Conservation (phyloP, 176 grass and related monocot species). For the Melocanna baccifera region DNA sequence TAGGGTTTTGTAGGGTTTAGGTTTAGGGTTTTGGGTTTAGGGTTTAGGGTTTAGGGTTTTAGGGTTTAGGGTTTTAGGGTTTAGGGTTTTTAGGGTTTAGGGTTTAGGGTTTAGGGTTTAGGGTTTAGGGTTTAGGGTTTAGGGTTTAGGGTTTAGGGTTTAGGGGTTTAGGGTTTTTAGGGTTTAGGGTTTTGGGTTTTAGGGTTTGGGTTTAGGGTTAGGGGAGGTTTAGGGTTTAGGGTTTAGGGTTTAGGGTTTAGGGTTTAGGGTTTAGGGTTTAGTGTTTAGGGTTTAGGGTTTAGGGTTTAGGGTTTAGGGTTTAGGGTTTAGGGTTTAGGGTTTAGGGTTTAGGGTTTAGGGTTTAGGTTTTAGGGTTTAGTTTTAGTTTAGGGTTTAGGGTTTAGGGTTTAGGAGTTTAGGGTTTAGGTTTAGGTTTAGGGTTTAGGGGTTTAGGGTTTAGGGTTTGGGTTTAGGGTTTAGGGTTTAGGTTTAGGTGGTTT, state of each 20-base stretch:
- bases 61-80: constrained; percentile 1
- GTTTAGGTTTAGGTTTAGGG: constrained; percentile 16
- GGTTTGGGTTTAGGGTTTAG: neutral
- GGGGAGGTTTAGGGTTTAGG: neutral
- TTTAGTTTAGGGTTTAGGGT: constrained; percentile 13
- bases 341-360: neutral
- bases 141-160: constrained; percentile 24
- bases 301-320: neutral
- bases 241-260: neutral
- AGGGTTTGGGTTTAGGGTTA: neutral
- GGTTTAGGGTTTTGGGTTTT: neutral
- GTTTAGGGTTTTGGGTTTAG: constrained; percentile 21
- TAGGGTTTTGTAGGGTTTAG: constrained; percentile 16
- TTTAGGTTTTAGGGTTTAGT: constrained; percentile 31
- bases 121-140: neutral
- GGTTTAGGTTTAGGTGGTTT: constrained; percentile 7
- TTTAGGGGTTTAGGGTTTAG: constrained; percentile 20
- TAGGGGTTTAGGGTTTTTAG: neutral
- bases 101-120: constrained; percentile 19
- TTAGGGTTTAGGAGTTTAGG: constrained; percentile 20
- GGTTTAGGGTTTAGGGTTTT: neutral
- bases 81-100: neutral
- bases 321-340: constrained; percentile 12
- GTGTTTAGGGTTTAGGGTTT: constrained; percentile 31
- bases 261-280: constrained; percentile 21